Percentiles rank a stretch among this genome's conserved stretches.
phyloP scores from a whole-genome alignment of 768 basidiomycete genomes.

The Heimioporus sp. region DNA sequence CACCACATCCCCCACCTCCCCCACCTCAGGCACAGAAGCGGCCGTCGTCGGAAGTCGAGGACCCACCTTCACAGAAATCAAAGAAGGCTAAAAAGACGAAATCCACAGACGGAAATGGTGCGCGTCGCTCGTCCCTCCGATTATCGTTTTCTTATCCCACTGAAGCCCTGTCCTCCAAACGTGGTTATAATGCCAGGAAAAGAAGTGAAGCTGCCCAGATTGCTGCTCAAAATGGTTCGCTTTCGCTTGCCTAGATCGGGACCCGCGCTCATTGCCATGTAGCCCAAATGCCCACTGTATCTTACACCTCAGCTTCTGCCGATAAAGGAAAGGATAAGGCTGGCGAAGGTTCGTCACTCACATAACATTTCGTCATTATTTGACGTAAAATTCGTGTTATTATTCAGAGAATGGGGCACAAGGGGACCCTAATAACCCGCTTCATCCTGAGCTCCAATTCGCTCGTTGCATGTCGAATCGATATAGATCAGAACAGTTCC shows the following conservation, averaged over 20 bases:
- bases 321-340: slow-evolving; percentile 49
- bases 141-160: slow-evolving; percentile 11
- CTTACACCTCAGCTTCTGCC: slow-evolving; percentile 35
- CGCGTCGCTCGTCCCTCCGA: slow-evolving; percentile 8
- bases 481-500: slow-evolving; percentile 69
- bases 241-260: slow-evolving; percentile 7
- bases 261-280: slow-evolving; percentile 15
- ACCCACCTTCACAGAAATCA: slow-evolving; percentile 41
- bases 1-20: slow-evolving; percentile 16
- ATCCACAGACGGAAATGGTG: slow-evolving; percentile 33
- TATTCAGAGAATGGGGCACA: slow-evolving; percentile 29
- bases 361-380: not conserved
- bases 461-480: slow-evolving; percentile 84
- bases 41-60: slow-evolving; percentile 37
- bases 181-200: slow-evolving; percentile 71
- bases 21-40: slow-evolving; percentile 36
- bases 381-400: slow-evolving; percentile 27
- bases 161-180: slow-evolving; percentile 45
- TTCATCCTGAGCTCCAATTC: slow-evolving; percentile 69
- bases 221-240: slow-evolving; percentile 60
- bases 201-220: slow-evolving; percentile 68
- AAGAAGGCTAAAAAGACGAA: slow-evolving; percentile 47
- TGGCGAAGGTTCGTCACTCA: slow-evolving; percentile 34
- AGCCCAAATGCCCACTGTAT: slow-evolving; percentile 48
- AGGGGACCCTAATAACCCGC: slow-evolving; percentile 27